Evolutionary conservation across 805 yeast genomes (phyloP), one percentile per base, ranked within the genome.

Genomic region (Monosporozyma solicola): DNA sequence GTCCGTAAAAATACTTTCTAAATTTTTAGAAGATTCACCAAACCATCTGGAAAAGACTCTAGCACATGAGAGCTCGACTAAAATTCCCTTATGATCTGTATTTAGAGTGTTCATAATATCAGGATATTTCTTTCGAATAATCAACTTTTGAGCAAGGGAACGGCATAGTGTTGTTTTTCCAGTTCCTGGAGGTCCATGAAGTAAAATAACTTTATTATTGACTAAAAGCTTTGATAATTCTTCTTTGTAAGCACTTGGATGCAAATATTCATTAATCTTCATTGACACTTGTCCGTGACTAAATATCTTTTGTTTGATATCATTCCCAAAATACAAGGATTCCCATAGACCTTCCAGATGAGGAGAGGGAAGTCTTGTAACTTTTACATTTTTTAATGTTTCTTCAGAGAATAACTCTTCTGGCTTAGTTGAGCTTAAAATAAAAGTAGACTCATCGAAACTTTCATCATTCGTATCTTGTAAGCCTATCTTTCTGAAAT

Each of bases 141-240:
- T 61, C 25, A 74, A 51, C 57, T 73, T 74, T 37, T 74, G 77
- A 32, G 74, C 67, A 7, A 74, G 47, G 0, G 77, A 69, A 46
- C 63, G 72, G 46, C 76, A 72, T 3, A 74, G 50, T 2, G 76
- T 71, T 1, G 78, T 73, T 59, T 75, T 75, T 5, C 79, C 79
- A 2, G 77, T 72, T 0, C 79, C 79, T 3, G 79, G 77, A 2
- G 77, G 74, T 0, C 79, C 79, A 58, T 74, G 72, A 1, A 74
- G 54, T 27, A 67, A 51, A 5, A 67, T 47, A 20, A 67, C 47
- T 49, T 66, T 65, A 51, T 66, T 66, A 45, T 59, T 65, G 22
- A 56, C 54, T 11, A 63, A 48, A 1, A 54, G 43, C 8, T 52
- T 50, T 3, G 46, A 11, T 24, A 13, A 5, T 20, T 43, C 46